phyloP scores from a whole-genome alignment of 164 flowering plant genomes.

The Aristolochia californica region DNA sequence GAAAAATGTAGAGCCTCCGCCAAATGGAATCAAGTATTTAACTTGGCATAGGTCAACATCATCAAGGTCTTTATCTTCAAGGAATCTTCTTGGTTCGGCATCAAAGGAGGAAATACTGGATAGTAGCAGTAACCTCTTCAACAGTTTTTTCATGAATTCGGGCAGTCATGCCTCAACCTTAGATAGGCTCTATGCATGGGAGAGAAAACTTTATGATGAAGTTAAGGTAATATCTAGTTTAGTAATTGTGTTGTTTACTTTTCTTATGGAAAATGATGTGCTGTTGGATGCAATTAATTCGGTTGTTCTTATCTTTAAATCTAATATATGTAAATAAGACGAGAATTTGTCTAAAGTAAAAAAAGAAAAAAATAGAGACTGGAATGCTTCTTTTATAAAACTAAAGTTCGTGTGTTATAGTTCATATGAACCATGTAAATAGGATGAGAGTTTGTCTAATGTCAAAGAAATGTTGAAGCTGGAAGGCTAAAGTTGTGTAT shows the following conservation, averaged over 20 bases:
- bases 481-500: too few species aligned
- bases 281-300: too few species aligned
- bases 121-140: conserved; percentile 29
- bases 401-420: too few species aligned
- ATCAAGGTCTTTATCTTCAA: conserved; percentile 70
- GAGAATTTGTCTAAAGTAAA: too few species aligned
- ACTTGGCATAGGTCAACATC: conserved; percentile 92
- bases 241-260: neutral
- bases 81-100: conserved; percentile 48
- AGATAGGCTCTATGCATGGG: conserved; percentile 95
- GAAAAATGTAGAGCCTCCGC: conserved; percentile 41
- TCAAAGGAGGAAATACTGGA: conserved; percentile 45
- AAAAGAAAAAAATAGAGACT: too few species aligned
- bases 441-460: too few species aligned
- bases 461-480: too few species aligned
- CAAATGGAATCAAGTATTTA: conserved; percentile 48
- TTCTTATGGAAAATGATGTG: neutral
- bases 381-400: too few species aligned
- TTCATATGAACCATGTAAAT: too few species aligned
- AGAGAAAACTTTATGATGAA: conserved; percentile 94
- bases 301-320: neutral
- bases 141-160: conserved; percentile 66
- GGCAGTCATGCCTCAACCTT: conserved; percentile 96
- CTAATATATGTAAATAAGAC: too few species aligned
- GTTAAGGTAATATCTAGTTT: conserved; percentile 54